Percentiles rank a stretch among this genome's conserved stretches.
Evolutionary conservation across 768 basidiomycete genomes (phyloP).

Genomic region (Rhodotorula taiwanensis): DNA sequence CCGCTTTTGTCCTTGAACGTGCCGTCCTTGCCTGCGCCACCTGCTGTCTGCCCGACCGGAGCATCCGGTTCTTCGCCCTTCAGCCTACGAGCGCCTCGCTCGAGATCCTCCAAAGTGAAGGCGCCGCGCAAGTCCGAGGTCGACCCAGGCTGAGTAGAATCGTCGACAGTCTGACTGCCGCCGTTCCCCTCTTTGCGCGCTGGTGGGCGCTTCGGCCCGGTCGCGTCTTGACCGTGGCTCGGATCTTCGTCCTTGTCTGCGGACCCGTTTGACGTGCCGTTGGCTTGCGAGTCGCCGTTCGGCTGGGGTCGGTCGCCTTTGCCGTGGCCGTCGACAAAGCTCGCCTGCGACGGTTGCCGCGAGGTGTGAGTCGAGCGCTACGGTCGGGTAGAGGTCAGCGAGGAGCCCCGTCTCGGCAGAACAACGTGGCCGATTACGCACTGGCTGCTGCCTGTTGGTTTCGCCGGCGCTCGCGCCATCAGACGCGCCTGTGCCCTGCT

Average conservation of each 20-base stretch:
- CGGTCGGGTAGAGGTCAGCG: too few relatives aligned
- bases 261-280: too few relatives aligned
- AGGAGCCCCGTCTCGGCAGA: too few relatives aligned
- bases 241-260: too few relatives aligned
- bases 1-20: not conserved
- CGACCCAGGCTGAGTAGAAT: not conserved
- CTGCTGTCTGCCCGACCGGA: not conserved
- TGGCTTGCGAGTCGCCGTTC: not conserved
- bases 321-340: not conserved
- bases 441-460: too few relatives aligned
- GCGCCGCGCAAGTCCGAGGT: conserved; percentile 14
- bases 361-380: too few relatives aligned
- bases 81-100: conserved; percentile 16
- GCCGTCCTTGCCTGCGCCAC: not conserved
- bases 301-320: not conserved
- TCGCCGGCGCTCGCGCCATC: too few relatives aligned
- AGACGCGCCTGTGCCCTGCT: too few relatives aligned
- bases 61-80: conserved; percentile 1
- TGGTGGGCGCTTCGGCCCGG: too few relatives aligned
- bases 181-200: too few relatives aligned
- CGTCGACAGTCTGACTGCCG: not conserved
- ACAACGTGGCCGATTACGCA: too few relatives aligned
- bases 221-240: too few relatives aligned
- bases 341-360: not conserved
- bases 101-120: conserved; percentile 22